Percentiles rank a stretch among this genome's conserved stretches.
Evolutionary conservation across 1,139 yeast genomes (phyloP).

Genomic region (Eremothecium cymbalariae): DNA sequence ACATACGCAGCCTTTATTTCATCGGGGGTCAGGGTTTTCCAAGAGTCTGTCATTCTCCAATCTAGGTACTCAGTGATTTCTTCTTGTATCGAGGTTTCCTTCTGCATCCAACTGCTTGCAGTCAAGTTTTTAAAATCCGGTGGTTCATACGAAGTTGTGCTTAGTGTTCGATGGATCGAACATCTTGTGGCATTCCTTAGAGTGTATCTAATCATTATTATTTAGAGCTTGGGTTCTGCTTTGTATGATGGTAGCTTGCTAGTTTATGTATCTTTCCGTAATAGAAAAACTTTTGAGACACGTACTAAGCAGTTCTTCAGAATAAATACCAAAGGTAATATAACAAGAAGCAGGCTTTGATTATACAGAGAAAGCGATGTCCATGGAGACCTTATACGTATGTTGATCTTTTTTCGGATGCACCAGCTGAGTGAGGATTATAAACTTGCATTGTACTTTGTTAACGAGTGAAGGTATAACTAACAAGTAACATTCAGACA

Average conservation of each 20-base stretch:
- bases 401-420: too few species aligned
- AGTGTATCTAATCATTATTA: neutral
- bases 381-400: too few species aligned
- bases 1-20: conserved; percentile 35
- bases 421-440: too few species aligned
- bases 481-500: conserved; percentile 12
- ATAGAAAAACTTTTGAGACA: too few species aligned
- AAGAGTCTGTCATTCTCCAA: conserved; percentile 38
- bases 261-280: too few species aligned
- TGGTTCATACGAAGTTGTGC: conserved; percentile 17
- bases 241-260: too few species aligned
- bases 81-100: conserved; percentile 36
- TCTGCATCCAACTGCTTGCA: conserved; percentile 31
- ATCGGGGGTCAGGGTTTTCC: conserved; percentile 32
- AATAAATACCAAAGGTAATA: too few species aligned
- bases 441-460: too few species aligned
- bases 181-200: neutral
- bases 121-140: conserved; percentile 19
- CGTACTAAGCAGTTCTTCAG: too few species aligned
- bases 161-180: neutral
- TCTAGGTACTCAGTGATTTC: conserved; percentile 39
- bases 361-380: too few species aligned
- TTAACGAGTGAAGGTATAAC: too few species aligned
- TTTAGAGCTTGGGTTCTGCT: neutral
- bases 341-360: too few species aligned